A percentile compares a stretch with the other conserved stretches of the same genome.
Evolutionary conservation across 2,329 filamentous ascomycete genomes (phyloP).

Genomic region (Exserohilum rostratum): DNA sequence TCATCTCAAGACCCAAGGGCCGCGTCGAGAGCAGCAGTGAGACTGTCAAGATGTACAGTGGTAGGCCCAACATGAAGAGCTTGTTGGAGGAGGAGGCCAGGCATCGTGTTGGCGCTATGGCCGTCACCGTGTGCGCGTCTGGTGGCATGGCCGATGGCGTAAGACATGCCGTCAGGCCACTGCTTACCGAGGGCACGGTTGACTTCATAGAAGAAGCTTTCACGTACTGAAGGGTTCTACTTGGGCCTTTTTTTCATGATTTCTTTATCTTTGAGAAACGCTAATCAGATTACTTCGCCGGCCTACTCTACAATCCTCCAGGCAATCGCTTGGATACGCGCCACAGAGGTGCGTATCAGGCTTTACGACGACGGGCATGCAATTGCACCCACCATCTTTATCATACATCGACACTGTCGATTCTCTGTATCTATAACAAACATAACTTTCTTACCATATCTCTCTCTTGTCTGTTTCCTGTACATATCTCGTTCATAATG

Average conservation of each 20-base stretch:
- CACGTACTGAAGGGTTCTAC: conserved; percentile 57
- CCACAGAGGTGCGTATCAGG: background rate
- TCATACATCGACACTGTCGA: background rate
- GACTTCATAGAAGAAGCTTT: conserved; percentile 72
- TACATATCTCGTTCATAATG: conserved; percentile 34
- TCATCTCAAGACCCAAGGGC: conserved; percentile 65
- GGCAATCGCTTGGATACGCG: background rate
- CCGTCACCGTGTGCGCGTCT: conserved; percentile 67
- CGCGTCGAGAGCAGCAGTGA: conserved; percentile 63
- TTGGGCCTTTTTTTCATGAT: background rate
- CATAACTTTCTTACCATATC: conserved; percentile 3
- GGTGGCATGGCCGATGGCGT: conserved; percentile 69
- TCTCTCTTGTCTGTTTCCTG: conserved; percentile 25
- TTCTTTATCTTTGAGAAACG: background rate
- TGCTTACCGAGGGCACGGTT: conserved; percentile 59
- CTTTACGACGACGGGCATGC: conserved; percentile 5
- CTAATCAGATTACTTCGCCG: background rate
- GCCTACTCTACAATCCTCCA: background rate
- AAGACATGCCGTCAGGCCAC: conserved; percentile 58
- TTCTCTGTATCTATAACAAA: conserved; percentile 9
- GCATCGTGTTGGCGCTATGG: conserved; percentile 63
- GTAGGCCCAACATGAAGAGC: conserved; percentile 61
- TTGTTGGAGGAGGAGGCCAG: conserved; percentile 64
- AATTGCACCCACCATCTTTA: background rate
- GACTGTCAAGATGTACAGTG: conserved; percentile 66